Conservation (phyloP, 371 early-diverging fungal genomes). For the Enterospora canceri region DNA sequence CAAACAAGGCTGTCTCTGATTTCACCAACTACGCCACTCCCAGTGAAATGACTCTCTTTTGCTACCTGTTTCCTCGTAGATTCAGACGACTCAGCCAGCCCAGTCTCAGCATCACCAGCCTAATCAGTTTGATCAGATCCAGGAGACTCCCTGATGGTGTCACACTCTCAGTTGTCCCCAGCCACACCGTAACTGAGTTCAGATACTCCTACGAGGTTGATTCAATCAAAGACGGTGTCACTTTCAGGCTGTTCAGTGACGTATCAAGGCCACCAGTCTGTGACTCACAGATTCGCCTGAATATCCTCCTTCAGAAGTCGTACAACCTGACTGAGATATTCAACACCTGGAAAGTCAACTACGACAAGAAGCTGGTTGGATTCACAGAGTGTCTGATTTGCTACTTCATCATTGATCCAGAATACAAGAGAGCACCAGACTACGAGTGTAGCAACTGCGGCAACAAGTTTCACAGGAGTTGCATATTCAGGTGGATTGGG, state of each 20-base stretch:
- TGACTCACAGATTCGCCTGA: background rate
- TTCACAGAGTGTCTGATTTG: conserved; percentile 53
- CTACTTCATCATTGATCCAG: conserved; percentile 48
- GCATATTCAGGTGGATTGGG: conserved; percentile 45
- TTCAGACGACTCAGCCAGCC: too few species aligned
- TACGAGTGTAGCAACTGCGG: conserved; percentile 41
- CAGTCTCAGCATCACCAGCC: too few species aligned
- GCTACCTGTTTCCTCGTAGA: too few species aligned
- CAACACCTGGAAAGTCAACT: conserved; percentile 42
- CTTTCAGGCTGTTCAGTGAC: background rate
- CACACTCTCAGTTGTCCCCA: background rate
- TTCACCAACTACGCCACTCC: too few species aligned
- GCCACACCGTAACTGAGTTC: background rate
- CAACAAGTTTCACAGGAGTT: conserved; percentile 47
- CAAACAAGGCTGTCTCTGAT: too few species aligned
- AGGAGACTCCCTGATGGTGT: too few species aligned
- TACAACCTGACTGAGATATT: conserved; percentile 49
- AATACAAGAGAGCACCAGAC: conserved; percentile 39
- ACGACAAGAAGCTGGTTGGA: conserved; percentile 41
- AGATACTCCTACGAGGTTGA: background rate
- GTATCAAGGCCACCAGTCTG: background rate
- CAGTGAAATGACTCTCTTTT: too few species aligned
- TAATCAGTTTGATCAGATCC: too few species aligned
- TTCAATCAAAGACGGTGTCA: background rate
- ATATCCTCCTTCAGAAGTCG: conserved; percentile 23